phyloP scores from a whole-genome alignment of 75 land plant genomes.

The Adiantum capillusveneris region DNA sequence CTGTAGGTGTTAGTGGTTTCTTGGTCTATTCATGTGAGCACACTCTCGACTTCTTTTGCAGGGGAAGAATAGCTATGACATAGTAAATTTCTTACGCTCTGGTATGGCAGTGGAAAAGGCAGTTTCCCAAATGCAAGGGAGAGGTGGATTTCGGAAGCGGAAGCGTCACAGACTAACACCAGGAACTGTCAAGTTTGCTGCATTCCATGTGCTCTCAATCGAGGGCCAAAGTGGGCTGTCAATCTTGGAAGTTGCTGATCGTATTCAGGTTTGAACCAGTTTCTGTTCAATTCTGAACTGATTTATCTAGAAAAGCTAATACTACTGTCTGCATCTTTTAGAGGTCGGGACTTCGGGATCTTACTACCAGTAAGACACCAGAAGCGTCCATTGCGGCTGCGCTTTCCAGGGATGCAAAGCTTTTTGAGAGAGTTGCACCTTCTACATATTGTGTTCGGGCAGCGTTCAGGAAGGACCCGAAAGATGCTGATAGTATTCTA shows the following conservation, averaged over 20 bases:
- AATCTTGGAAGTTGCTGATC: conserved; percentile 58
- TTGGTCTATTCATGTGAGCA: no score
- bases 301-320: not conserved
- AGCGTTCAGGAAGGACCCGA: conserved; percentile 29
- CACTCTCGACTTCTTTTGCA: no score
- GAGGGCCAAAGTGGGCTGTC: conserved; percentile 64
- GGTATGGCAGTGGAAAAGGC: conserved; percentile 35
- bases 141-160: conserved; percentile 17
- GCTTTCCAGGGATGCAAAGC: conserved; percentile 73
- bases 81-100: conserved; percentile 26
- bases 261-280: conserved; percentile 45
- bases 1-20: no score
- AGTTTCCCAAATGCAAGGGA: conserved; percentile 37
- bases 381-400: conserved; percentile 61
- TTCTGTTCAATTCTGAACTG: not conserved
- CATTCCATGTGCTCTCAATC: conserved; percentile 56
- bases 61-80: conserved; percentile 17
- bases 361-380: conserved; percentile 40
- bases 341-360: conserved; percentile 55
- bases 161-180: conserved; percentile 50
- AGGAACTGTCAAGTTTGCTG: conserved; percentile 80
- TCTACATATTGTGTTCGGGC: conserved; percentile 71
- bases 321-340: conserved; percentile 10
- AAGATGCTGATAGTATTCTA: conserved; percentile 30
- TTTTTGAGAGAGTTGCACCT: conserved; percentile 79